These are phyloP conservation scores for Pichiaceae sp. DNA, from an alignment of 1,139 yeast genomes.

Conservation along the genomic window DNA sequence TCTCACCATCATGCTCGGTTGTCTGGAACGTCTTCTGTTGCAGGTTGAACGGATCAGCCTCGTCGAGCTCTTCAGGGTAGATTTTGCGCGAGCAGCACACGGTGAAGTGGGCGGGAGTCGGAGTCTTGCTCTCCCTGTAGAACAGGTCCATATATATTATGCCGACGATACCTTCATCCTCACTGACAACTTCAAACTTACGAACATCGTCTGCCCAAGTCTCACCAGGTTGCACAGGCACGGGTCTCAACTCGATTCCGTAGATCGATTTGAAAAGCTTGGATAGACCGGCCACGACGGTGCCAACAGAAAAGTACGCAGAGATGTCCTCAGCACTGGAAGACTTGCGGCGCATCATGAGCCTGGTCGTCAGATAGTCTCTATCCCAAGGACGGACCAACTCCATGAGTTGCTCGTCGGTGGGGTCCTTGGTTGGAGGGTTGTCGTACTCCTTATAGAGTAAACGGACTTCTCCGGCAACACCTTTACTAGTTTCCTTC, in stretches of 20 bases:
- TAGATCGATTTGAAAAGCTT: slow-evolving; percentile 62
- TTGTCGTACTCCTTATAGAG: slow-evolving; percentile 16
- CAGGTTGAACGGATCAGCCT: slow-evolving; percentile 22
- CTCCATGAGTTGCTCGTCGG: slow-evolving; percentile 30
- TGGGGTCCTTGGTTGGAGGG: slow-evolving; percentile 24
- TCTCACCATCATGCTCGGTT: slow-evolving; percentile 30
- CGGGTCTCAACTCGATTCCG: slow-evolving; percentile 69
- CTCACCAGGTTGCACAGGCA: slow-evolving; percentile 55
- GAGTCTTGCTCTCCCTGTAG: slow-evolving; percentile 51
- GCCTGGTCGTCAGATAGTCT: slow-evolving; percentile 49
- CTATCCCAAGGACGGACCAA: slow-evolving; percentile 85
- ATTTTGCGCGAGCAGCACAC: slow-evolving; percentile 85
- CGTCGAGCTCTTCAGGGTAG: slow-evolving; percentile 35
- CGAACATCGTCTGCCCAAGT: slow-evolving; percentile 91
- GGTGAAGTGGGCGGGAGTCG: slow-evolving; percentile 91
- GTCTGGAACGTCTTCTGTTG: slow-evolving; percentile 29
- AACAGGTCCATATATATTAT: slow-evolving; percentile 63
- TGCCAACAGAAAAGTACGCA: slow-evolving; percentile 74
- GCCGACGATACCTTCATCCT: slow-evolving; percentile 50
- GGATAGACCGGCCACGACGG: slow-evolving; percentile 78
- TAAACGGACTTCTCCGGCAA: slow-evolving; percentile 48
- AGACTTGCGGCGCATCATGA: slow-evolving; percentile 26
- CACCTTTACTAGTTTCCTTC: slow-evolving; percentile 40
- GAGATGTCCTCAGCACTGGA: slow-evolving; percentile 34
- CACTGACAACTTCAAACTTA: slow-evolving; percentile 63